Evolutionary conservation across 331 rosid genomes (phyloP), one percentile per base, ranked within the genome.

Genomic region (Acacia pycnantha): DNA sequence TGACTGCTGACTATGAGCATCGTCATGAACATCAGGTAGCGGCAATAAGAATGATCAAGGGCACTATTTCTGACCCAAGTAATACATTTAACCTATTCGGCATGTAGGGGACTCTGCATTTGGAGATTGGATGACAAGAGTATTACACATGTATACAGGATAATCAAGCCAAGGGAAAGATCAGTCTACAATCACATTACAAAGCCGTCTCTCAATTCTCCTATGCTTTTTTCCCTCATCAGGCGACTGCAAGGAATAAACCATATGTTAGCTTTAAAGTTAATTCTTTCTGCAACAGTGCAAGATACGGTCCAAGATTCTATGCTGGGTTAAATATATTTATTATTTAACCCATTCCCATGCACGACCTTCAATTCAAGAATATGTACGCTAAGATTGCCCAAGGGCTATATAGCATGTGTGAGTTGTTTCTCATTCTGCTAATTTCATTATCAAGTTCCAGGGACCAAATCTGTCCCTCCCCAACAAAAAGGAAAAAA

Each of bases 161-260:
- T 77, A 76, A 81, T n/a, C 68, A 67, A 75, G 74, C 67, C 75
- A 44, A 18, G 12, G 48, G 74, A 13, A 64, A 85, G 29, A 48
- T 90, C 87, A 91, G 78, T 82, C 79, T 48, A 90, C 84, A 48
- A 90, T 90, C 77, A 93, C 97, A 76, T 87, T 91, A 77, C 98
- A 96, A 16, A 50, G 86, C 76, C 69, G 88, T 86, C 76, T 85
- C 74, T 86, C 91, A 12, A 91, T 87, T 89, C 78, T 85, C 69
- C 92, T 88, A 47, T 82, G 92, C 90, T 92, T 95, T 73, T 85
- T 82, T 19, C 73, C 87, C 46, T 85, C 89, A 35, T 92, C 94
- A 14, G 79, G 84, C 5, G 79, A 74, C 97, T 94, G 95, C 87
- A 83, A 76, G n/a, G 41, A 76, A 71, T 58, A 8, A 41, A 53